Base-by-base conservation (phyloP, 768 basidiomycete genomes). In the Amyloporia xantha region DNA sequence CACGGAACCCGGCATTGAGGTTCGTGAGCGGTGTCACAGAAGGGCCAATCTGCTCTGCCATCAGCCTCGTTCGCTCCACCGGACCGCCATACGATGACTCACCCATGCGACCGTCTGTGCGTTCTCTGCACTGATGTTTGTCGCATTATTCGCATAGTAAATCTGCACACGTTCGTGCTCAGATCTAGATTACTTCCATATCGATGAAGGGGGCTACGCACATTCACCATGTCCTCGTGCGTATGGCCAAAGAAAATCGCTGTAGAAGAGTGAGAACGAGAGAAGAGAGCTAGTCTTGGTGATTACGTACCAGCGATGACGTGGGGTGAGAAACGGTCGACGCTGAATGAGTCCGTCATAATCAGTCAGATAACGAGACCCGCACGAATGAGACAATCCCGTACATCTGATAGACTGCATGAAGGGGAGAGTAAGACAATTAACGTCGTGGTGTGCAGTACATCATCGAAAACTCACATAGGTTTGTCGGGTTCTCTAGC, bases 231-330 rank as follows among this genome's bases (percentile, higher is more conserved):
- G 61, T 86, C 85, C 59, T 86, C 81, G 47, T 86, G 84, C 0
- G 81, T 78, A 56, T 88, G 86, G 4, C 86, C 86, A 58, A 72
- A 87, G 68, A 87, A 86, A n/a, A 86, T 78, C 53, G 77, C 83
- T 81, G 48, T 2, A 30, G 3, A 37, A 5, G 12, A 41, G 35
- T 41, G 53, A 38, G 42, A 2, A 19, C 7, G 1, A n/a, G 3
- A 38, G 19, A n/a, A 21, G 23, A 39, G 44, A 42, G 35, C 6
- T 5, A 2, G 15, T 36, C 12, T 6, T 48, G 39, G 2, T n/a
- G 43, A 43, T 12, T 37, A 71, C 82, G 27, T 45, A 83, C 81
- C 81, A 30, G 84, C 80, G 47, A 86, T 82, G 42, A 86, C 84
- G 56, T 86, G 84, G 25, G 84, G 84, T 9, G 83, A 81, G 62